Percentiles rank a stretch among this genome's conserved stretches.
Evolutionary conservation across 345 rosid genomes (phyloP).

Genomic region (Limnanthes douglasii): DNA sequence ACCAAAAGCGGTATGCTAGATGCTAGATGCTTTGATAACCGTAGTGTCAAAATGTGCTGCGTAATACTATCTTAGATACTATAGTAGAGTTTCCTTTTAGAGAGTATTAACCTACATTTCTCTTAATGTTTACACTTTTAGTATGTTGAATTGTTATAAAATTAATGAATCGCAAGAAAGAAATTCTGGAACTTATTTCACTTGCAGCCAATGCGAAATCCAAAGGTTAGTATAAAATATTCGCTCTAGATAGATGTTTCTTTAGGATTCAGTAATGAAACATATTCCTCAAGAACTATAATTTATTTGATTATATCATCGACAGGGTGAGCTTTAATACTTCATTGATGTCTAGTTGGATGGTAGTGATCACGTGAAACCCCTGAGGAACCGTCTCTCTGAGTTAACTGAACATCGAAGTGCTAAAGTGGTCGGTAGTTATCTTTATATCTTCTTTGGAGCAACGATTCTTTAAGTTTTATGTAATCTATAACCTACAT

Average conservation of each 20-base stretch:
- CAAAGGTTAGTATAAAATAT: conserved; percentile 28
- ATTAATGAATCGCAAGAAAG: conserved; percentile 47
- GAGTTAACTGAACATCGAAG: conserved; percentile 57
- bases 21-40: too few relatives aligned
- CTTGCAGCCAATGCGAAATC: conserved; percentile 97
- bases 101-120: conserved; percentile 1
- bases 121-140: not conserved
- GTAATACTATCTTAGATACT: too few relatives aligned
- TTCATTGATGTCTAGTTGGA: conserved; percentile 97
- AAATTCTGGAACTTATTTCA: conserved; percentile 98
- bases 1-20: conserved; percentile 62
- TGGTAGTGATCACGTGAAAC: conserved; percentile 93
- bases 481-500: not conserved
- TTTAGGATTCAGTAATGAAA: conserved; percentile 2
- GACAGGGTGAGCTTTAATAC: conserved; percentile 95
- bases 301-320: conserved; percentile 8
- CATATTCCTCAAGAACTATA: not conserved
- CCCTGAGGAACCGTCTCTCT: conserved; percentile 64
- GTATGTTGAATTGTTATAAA: conserved; percentile 4
- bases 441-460: not conserved
- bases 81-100: not conserved
- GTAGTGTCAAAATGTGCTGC: too few relatives aligned
- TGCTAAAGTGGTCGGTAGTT: conserved; percentile 50
- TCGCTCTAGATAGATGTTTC: conserved; percentile 4
- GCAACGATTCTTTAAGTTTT: not conserved